Conservation (phyloP, 495 filamentous ascomycete genomes). For the Lophium mytilinum region DNA sequence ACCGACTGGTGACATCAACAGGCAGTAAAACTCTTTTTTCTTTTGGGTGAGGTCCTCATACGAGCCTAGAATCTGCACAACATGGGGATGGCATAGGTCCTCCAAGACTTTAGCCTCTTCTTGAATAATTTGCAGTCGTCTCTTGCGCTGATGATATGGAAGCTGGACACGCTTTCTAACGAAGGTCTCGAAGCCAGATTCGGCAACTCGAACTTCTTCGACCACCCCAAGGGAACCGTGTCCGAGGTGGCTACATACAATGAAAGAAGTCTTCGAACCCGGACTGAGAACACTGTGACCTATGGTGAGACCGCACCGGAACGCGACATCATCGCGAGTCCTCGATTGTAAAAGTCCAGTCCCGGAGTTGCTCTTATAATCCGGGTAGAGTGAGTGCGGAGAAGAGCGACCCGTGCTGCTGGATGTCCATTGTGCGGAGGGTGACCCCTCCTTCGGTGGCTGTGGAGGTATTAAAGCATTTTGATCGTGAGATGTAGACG, state of each 20-base stretch:
- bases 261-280: not conserved
- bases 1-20: conserved; percentile 8
- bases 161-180: conserved; percentile 11
- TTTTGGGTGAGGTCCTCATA: not conserved
- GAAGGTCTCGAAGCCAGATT: not conserved
- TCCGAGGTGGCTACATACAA: not conserved
- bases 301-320: too few relatives aligned
- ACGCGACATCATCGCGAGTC: too few relatives aligned
- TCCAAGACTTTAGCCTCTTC: conserved; percentile 9
- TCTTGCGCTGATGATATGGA: conserved; percentile 1
- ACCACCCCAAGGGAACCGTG: conserved; percentile 8
- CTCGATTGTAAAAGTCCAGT: too few relatives aligned
- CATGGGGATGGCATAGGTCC: conserved; percentile 1
- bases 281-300: too few relatives aligned
- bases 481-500: too few relatives aligned
- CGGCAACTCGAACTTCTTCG: conserved; percentile 5
- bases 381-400: too few relatives aligned
- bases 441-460: too few relatives aligned
- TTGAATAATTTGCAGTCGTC: conserved; percentile 4
- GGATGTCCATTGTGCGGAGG: too few relatives aligned
- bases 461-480: too few relatives aligned
- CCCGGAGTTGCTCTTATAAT: too few relatives aligned
- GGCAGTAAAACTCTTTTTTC: conserved; percentile 1
- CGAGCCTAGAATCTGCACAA: conserved; percentile 6
- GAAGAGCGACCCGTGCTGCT: too few relatives aligned